phyloP scores from a whole-genome alignment of 495 filamentous ascomycete genomes.

The Patellaria atrata region DNA sequence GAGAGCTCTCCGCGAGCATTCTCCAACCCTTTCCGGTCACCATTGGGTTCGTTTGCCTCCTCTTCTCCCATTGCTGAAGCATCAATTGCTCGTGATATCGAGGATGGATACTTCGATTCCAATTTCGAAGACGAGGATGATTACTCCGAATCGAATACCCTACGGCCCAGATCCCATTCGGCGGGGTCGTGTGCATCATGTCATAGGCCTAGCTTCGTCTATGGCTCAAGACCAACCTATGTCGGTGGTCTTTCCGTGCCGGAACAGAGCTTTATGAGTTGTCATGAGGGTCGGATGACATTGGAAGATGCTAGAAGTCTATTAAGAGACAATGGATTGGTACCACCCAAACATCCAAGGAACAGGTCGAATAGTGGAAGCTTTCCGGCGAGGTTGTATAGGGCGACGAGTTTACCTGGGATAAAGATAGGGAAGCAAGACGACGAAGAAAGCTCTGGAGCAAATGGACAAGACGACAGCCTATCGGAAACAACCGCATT shows the following conservation, averaged over 20 bases:
- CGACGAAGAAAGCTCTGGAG: constrained; percentile 19
- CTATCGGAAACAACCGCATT: constrained; percentile 39
- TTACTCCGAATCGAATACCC: constrained; percentile 30
- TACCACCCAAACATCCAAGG: constrained; percentile 45
- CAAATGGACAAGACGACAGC: constrained; percentile 7
- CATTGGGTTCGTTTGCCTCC: constrained; percentile 12
- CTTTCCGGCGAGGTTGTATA: too few species aligned
- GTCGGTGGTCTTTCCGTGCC: constrained; percentile 29
- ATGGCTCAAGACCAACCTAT: constrained; percentile 34
- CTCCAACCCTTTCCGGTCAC: too few species aligned
- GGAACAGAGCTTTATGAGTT: constrained; percentile 38
- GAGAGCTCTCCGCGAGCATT: too few species aligned
- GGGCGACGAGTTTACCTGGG: too few species aligned
- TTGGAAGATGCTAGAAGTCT: constrained; percentile 60
- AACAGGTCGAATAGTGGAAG: too few species aligned
- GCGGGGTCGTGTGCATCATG: constrained; percentile 39
- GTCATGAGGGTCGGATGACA: constrained; percentile 47
- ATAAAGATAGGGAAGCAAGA: constrained; percentile 24
- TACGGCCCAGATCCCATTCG: too few species aligned
- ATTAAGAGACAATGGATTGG: constrained; percentile 61
- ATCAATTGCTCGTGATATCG: constrained; percentile 55
- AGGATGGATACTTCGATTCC: constrained; percentile 29
- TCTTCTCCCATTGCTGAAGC: constrained; percentile 47
- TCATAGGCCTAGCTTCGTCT: constrained; percentile 59
- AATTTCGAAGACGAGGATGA: constrained; percentile 25